phyloP scores from a whole-genome alignment of 2,329 filamentous ascomycete genomes.

The Myriosclerotinia curreyana region DNA sequence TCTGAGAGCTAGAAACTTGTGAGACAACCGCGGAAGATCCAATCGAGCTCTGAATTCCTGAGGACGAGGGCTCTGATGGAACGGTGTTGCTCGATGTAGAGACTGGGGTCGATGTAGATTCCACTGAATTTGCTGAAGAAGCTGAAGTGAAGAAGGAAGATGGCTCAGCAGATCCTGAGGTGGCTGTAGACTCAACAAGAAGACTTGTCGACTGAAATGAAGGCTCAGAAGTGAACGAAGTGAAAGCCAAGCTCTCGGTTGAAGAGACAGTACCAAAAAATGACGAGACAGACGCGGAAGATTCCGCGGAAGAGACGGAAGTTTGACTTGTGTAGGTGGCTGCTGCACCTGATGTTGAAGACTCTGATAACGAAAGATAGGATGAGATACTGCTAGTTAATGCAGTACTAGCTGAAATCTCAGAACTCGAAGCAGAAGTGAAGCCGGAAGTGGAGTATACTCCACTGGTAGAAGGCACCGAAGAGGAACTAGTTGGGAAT shows the following conservation, averaged over 20 bases:
- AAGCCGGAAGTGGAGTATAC: conserved; percentile 9
- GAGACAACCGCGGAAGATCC: conserved; percentile 1
- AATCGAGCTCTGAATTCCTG: background rate
- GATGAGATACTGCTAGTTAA: background rate
- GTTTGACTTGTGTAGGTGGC: background rate
- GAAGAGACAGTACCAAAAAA: background rate
- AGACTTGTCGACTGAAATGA: background rate
- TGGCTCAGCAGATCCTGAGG: background rate
- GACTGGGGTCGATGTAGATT: background rate
- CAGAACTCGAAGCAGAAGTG: conserved; percentile 3
- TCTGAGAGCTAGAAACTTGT: background rate
- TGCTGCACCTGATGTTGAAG: background rate
- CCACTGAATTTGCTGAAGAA: background rate
- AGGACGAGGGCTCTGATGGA: background rate
- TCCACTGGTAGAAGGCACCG: background rate
- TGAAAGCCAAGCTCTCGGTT: background rate
- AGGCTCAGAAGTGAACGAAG: background rate
- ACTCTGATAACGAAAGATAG: background rate
- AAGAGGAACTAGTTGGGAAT: conserved; percentile 14
- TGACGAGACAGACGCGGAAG: background rate
- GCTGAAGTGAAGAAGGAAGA: background rate
- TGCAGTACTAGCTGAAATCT: background rate
- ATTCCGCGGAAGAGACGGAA: background rate
- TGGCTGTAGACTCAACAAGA: background rate
- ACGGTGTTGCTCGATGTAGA: background rate